Evolutionary conservation across 2,329 filamentous ascomycete genomes (phyloP).

Genomic region (Teratosphaeria gauchensis): DNA sequence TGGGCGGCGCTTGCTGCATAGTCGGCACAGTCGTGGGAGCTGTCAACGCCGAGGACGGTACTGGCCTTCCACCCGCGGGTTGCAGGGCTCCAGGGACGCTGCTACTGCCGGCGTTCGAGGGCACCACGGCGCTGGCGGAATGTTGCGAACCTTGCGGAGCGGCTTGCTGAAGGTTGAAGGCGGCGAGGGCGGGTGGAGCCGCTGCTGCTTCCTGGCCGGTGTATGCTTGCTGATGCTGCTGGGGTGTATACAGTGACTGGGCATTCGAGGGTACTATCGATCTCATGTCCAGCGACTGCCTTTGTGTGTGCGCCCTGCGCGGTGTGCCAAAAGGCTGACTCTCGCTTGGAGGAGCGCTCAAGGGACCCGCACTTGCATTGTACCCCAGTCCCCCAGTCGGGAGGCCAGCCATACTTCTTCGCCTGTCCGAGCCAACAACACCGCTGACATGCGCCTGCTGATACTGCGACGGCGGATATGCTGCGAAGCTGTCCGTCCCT

Average conservation of each 20-base stretch:
- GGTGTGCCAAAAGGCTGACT: conserved; percentile 7
- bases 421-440: neutral
- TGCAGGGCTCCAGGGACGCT: conserved; percentile 53
- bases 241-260: conserved; percentile 12
- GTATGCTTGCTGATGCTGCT: conserved; percentile 35
- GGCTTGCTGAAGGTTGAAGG: conserved; percentile 49
- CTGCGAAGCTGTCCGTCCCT: neutral
- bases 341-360: conserved; percentile 13
- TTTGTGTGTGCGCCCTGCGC: conserved; percentile 6
- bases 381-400: neutral
- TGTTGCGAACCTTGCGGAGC: conserved; percentile 23
- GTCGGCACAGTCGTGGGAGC: conserved; percentile 50
- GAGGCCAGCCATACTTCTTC: neutral
- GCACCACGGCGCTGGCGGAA: conserved; percentile 8
- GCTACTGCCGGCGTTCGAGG: conserved; percentile 12
- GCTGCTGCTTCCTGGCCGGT: conserved; percentile 40
- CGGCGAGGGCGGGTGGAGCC: conserved; percentile 35
- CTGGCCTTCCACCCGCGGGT: conserved; percentile 39
- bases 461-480: neutral
- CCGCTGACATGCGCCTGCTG: neutral
- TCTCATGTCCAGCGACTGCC: conserved; percentile 9
- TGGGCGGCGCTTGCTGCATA: conserved; percentile 33
- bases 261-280: conserved; percentile 7
- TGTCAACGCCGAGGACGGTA: conserved; percentile 45
- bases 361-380: neutral